These are phyloP conservation scores for Sporothrix brunneoviolacea DNA, from an alignment of 2,329 filamentous ascomycete species.

Conservation along the genomic window DNA sequence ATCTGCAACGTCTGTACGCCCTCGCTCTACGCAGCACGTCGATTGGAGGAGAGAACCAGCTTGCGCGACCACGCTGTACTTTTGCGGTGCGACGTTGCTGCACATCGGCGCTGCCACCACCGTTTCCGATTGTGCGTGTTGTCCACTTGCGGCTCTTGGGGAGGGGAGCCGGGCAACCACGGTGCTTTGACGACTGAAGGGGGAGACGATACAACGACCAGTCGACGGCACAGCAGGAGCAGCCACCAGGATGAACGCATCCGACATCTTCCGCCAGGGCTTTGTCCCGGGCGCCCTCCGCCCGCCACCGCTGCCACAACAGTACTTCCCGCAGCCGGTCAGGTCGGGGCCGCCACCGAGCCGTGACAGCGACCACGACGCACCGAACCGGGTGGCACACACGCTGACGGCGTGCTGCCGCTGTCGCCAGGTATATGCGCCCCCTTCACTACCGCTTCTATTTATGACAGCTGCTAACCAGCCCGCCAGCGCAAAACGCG, in stretches of 20 bases:
- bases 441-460: not conserved
- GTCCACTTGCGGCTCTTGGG: too few relatives aligned
- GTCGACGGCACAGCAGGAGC: not conserved
- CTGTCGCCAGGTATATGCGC: conserved; percentile 63
- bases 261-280: conserved; percentile 54
- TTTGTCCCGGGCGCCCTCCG: conserved; percentile 40
- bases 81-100: too few relatives aligned
- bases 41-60: too few relatives aligned
- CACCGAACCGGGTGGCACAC: conserved; percentile 61
- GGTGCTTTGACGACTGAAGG: not conserved
- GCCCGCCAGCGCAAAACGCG: conserved; percentile 83
- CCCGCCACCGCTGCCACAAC: conserved; percentile 27
- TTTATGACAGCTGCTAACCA: not conserved
- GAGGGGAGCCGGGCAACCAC: too few relatives aligned
- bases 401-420: conserved; percentile 75
- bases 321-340: conserved; percentile 21
- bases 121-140: too few relatives aligned
- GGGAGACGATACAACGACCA: too few relatives aligned
- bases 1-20: conserved; percentile 2
- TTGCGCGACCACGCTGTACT: too few relatives aligned
- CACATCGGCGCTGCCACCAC: too few relatives aligned
- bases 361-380: conserved; percentile 29
- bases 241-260: conserved; percentile 47
- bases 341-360: not conserved
- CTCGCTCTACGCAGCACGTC: too few relatives aligned